phyloP scores from a whole-genome alignment of 202 grass and related monocot species.

The Saccharum hybrid region DNA sequence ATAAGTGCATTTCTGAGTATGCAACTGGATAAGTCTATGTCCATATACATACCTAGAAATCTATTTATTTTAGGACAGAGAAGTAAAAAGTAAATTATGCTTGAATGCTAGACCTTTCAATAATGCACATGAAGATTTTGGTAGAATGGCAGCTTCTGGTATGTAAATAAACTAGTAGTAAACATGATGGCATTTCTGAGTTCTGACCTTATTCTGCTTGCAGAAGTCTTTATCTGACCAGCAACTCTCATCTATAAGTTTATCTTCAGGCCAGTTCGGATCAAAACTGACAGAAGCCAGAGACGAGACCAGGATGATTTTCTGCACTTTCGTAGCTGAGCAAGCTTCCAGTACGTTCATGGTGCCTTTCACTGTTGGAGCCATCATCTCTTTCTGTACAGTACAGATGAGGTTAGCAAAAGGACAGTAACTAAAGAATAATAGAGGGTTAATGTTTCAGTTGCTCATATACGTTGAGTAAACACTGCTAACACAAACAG shows the following conservation, averaged over 20 bases:
- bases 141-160: not conserved
- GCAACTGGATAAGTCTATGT: not conserved
- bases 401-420: not conserved
- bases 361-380: constrained; percentile 63
- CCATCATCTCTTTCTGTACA: constrained; percentile 56
- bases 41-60: not conserved
- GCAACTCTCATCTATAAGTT: constrained; percentile 55
- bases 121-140: not conserved
- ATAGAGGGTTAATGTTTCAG: not conserved
- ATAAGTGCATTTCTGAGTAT: not conserved
- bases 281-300: constrained; percentile 20
- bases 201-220: constrained; percentile 24
- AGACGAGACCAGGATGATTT: constrained; percentile 55
- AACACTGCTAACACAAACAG: not conserved
- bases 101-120: not conserved
- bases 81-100: not conserved
- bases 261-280: constrained; percentile 48
- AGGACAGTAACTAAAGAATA: not conserved
- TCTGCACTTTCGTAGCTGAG: constrained; percentile 39
- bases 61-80: not conserved
- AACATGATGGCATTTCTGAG: not conserved
- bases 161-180: constrained; percentile 1
- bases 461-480: not conserved
- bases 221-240: constrained; percentile 67
- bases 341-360: constrained; percentile 58